phyloP scores from a whole-genome alignment of 345 rosid species.

The Clarkia xantiana region DNA sequence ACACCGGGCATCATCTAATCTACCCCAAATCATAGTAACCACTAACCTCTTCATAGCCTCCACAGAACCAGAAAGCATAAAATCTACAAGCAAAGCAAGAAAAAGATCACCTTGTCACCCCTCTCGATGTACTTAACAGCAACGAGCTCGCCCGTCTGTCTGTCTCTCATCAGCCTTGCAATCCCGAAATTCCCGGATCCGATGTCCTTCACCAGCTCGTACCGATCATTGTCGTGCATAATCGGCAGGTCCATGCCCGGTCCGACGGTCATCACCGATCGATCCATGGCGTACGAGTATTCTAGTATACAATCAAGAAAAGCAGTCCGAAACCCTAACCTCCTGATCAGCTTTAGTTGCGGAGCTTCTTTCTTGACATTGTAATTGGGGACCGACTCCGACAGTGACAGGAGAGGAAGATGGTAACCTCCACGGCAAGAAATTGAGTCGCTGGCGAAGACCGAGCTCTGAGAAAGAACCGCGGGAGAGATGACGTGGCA shows the following conservation, averaged over 20 bases:
- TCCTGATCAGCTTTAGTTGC: conserved; percentile 1
- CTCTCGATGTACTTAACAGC: conserved; percentile 90
- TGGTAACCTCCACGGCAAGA: no score
- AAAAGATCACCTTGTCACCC: conserved; percentile 45
- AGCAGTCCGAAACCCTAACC: conserved; percentile 4
- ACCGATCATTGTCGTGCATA: conserved; percentile 68
- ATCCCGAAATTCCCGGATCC: conserved; percentile 77
- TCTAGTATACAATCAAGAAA: conserved; percentile 6
- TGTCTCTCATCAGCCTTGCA: conserved; percentile 69
- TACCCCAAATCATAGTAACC: no score
- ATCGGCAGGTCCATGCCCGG: conserved; percentile 87
- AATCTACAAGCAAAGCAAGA: not conserved
- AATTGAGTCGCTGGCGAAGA: no score
- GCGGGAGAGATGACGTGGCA: no score
- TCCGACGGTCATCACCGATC: conserved; percentile 48
- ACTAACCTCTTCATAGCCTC: no score
- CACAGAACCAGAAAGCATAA: not conserved
- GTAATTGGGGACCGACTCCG: not conserved
- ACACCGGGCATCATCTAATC: no score
- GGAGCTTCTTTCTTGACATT: conserved; percentile 1
- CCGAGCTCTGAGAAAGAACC: no score
- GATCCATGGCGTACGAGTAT: conserved; percentile 39
- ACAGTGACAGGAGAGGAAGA: no score
- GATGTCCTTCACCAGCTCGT: conserved; percentile 61
- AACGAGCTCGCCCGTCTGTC: conserved; percentile 53